Base-by-base conservation (phyloP, 352 stramenopile genomes). In the Pseudoperonospora humuli region DNA sequence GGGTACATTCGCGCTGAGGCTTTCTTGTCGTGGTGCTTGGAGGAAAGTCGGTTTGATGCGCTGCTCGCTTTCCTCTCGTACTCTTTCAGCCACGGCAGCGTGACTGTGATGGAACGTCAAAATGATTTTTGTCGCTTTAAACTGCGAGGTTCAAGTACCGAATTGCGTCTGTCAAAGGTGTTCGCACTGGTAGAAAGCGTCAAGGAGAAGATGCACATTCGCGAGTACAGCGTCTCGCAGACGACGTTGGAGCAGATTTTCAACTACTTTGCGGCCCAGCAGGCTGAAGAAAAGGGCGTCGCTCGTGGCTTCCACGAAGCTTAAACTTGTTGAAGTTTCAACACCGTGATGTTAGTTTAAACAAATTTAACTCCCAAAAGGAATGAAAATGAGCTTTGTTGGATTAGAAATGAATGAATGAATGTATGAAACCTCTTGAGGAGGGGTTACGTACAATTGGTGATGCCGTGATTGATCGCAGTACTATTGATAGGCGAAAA, bases 201-300 rank as follows among this genome's bases (percentile, higher is more conserved):
- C 13, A 81, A 84, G 43, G 31, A 54, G 6, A 50, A 70, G 38
- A 49, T 90, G 42, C 21, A 65, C 35, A 89, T 96, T 38, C 62
- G 72, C 10, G 83, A 94, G 39, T 96, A 95, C 64, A 82, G 71
- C 28, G 64, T 96, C n/a, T 89, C 64, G 20, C 84, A 96, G 50
- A 94, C 82, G 7, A 88, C 82, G 14, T 43, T 96, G 25, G 84
- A 96, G 65, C 85, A 95, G 54, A 88, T 96, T 17, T 96, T 96
- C 62, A 93, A 95, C 52, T 63, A 55, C 10, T 96, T 95, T 42
- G 85, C 85, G 2, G 64, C 61, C 5, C 61, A 92, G 31, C 83
- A 95, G 48, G 23, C 45, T 5, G 66, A 80, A 34, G 65, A 76
- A 19, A 59, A 59, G 17, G 57, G 61, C 15, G 54, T 66, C 2